Conservation (phyloP, 2,329 filamentous ascomycete genomes). For the Xylariaceae sp. region DNA sequence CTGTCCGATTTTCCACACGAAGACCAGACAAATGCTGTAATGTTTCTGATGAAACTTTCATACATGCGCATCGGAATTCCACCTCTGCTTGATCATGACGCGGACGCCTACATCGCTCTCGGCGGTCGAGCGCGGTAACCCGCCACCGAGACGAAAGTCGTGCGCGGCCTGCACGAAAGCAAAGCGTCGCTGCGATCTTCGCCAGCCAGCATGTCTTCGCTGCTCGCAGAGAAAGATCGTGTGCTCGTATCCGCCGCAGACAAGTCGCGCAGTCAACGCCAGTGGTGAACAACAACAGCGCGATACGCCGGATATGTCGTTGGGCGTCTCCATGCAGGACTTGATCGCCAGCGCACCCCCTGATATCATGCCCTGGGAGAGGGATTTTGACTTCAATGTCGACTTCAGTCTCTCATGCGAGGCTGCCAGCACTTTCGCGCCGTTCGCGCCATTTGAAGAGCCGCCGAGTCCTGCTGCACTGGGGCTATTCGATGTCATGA, state of each 20-base stretch:
- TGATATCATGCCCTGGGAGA: slow-evolving; percentile 8
- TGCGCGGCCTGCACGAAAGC: slow-evolving; percentile 17
- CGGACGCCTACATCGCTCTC: slow-evolving; percentile 8
- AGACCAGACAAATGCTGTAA: not conserved
- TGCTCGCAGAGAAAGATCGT: slow-evolving; percentile 14
- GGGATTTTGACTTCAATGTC: slow-evolving; percentile 10
- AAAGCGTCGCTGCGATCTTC: slow-evolving; percentile 15
- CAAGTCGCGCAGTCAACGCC: not conserved
- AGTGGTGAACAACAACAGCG: too few relatives aligned
- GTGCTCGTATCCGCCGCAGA: slow-evolving; percentile 9
- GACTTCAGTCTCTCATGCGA: slow-evolving; percentile 4
- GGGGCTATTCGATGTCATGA: slow-evolving; percentile 5
- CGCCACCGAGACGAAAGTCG: slow-evolving; percentile 17
- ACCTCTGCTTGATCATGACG: not conserved
- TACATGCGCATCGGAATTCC: not conserved
- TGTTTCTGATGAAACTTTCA: too few relatives aligned
- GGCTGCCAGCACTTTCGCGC: slow-evolving; percentile 2
- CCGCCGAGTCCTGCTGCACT: slow-evolving; percentile 2
- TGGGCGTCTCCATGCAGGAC: slow-evolving; percentile 1
- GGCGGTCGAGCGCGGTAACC: slow-evolving; percentile 12
- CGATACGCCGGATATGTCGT: not conserved
- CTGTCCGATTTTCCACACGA: too few relatives aligned
- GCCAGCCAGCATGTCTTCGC: slow-evolving; percentile 14
- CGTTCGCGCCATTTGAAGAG: slow-evolving; percentile 7
- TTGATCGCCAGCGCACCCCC: slow-evolving; percentile 1